Evolutionary conservation across 2,329 filamentous ascomycete species (phyloP).

Genomic region (Nemania sp.): DNA sequence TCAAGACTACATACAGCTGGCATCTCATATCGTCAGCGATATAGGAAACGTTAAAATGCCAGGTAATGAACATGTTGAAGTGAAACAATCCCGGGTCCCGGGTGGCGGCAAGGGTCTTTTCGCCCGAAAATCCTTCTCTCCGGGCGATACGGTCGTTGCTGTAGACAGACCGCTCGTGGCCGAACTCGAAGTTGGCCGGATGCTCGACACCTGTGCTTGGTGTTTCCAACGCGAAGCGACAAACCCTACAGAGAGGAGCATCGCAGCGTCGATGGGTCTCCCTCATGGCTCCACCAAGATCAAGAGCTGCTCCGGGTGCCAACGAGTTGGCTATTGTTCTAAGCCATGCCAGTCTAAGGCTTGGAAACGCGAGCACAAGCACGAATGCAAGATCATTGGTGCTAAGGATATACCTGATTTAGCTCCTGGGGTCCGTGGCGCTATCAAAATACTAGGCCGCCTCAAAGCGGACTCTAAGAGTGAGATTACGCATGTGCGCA

Average conservation of each 20-base stretch:
- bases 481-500: slow-evolving; percentile 34
- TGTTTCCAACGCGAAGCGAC: slow-evolving; percentile 46
- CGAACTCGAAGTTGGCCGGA: slow-evolving; percentile 43
- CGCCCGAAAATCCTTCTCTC: slow-evolving; percentile 43
- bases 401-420: slow-evolving; percentile 41
- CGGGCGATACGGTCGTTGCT: slow-evolving; percentile 43
- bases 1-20: background rate
- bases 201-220: slow-evolving; percentile 48
- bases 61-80: slow-evolving; percentile 39
- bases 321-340: slow-evolving; percentile 46
- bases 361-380: slow-evolving; percentile 50
- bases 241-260: slow-evolving; percentile 37
- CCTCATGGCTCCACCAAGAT: slow-evolving; percentile 43
- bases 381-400: slow-evolving; percentile 47
- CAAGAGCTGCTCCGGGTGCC: slow-evolving; percentile 46
- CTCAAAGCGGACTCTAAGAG: slow-evolving; percentile 41
- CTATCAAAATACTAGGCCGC: slow-evolving; percentile 46
- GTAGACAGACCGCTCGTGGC: slow-evolving; percentile 46
- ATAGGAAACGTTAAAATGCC: slow-evolving; percentile 33
- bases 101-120: slow-evolving; percentile 48
- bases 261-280: slow-evolving; percentile 45
- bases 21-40: background rate
- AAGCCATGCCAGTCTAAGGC: slow-evolving; percentile 47
- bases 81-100: slow-evolving; percentile 40
- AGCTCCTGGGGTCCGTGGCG: slow-evolving; percentile 42